These are phyloP conservation scores for Neonectria ditissima DNA, from an alignment of 2,329 filamentous ascomycete species.

Conservation along the genomic window DNA sequence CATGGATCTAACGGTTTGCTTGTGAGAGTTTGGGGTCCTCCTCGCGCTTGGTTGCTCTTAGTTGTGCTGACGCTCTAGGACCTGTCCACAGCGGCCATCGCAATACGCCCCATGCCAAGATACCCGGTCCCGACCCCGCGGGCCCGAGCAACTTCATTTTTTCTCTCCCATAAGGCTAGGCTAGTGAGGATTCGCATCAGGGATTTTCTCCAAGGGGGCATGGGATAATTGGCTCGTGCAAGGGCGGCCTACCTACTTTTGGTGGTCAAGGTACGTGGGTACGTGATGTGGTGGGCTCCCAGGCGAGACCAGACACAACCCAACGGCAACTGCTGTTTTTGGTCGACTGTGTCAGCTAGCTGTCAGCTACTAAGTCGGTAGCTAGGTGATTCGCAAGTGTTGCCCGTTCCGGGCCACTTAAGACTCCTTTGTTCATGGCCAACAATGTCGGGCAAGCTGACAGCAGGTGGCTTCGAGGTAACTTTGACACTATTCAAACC, in stretches of 20 bases:
- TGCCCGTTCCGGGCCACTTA: not conserved
- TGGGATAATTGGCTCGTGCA: not conserved
- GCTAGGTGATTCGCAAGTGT: not conserved
- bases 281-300: not conserved
- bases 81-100: constrained; percentile 13
- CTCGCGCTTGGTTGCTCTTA: constrained; percentile 8
- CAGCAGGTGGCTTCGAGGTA: constrained; percentile 12
- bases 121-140: constrained; percentile 20
- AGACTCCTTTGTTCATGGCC: not conserved
- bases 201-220: too few species aligned
- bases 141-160: constrained; percentile 1
- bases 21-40: constrained; percentile 15
- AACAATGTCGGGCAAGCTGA: not conserved
- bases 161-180: not conserved
- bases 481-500: constrained; percentile 23
- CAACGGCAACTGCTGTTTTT: not conserved
- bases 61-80: constrained; percentile 9
- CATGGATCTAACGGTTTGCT: constrained; percentile 28
- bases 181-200: not conserved
- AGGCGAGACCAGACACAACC: not conserved
- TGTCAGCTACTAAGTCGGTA: not conserved
- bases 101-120: constrained; percentile 24
- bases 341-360: not conserved
- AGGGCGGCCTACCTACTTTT: not conserved
- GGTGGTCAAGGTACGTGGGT: too few species aligned